Evolutionary conservation across 2,329 filamentous ascomycete genomes (phyloP).

Genomic region (Penicillium concentricum): DNA sequence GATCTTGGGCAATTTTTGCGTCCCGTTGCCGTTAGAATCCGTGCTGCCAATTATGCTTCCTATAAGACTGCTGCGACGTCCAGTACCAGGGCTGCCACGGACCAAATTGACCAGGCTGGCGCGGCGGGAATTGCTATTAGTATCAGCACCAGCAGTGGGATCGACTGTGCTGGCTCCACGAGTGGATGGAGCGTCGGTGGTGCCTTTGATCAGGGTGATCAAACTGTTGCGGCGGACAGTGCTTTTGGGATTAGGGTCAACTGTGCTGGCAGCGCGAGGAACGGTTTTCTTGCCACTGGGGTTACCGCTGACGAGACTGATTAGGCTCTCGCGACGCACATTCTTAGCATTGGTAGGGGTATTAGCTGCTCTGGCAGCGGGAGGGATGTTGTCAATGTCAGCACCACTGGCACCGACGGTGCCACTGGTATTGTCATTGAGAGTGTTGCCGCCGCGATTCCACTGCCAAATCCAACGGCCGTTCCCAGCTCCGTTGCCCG

Average conservation of each 20-base stretch:
- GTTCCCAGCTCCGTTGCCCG: not conserved
- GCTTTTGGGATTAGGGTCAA: not conserved
- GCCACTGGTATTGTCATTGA: not conserved
- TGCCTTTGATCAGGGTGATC: not conserved
- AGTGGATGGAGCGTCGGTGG: not conserved
- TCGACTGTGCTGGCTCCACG: not conserved
- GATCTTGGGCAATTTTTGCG: conserved; percentile 15
- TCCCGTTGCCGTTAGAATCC: not conserved
- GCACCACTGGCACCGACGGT: not conserved
- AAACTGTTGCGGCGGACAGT: conserved; percentile 6
- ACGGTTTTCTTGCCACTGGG: not conserved
- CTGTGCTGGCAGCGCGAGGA: not conserved
- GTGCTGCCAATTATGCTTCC: not conserved
- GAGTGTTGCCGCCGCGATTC: not conserved
- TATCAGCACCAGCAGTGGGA: not conserved
- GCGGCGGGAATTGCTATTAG: not conserved
- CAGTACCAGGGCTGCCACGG: conserved; percentile 3
- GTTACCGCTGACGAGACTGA: conserved; percentile 3
- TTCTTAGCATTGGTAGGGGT: not conserved
- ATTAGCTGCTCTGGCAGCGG: not conserved
- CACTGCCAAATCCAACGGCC: conserved; percentile 12
- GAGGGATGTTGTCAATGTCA: not conserved
- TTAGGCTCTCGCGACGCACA: conserved; percentile 3
- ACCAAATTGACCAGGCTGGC: conserved; percentile 1
- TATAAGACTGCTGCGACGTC: not conserved